Evolutionary conservation across 768 basidiomycete genomes (phyloP).

Genomic region (Suillus subalutaceus): DNA sequence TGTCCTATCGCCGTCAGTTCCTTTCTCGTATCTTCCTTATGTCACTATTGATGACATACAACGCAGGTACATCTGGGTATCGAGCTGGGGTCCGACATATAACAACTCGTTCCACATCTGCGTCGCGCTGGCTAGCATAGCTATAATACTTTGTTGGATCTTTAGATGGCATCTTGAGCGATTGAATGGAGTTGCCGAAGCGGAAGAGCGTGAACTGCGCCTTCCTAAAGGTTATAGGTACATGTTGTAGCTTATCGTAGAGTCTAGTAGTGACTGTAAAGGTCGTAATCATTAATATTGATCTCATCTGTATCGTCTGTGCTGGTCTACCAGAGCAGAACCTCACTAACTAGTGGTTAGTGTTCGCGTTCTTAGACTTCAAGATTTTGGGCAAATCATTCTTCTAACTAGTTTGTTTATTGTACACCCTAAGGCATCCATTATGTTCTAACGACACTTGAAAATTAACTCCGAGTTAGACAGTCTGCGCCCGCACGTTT

Average conservation of each 20-base stretch:
- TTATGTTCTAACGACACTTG: no score
- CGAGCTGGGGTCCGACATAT: constrained; percentile 68
- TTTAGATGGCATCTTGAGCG: constrained; percentile 44
- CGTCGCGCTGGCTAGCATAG: constrained; percentile 53
- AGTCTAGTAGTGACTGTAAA: background rate
- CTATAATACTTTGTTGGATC: constrained; percentile 23
- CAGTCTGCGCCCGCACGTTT: no score
- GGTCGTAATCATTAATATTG: background rate
- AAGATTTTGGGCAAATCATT: no score
- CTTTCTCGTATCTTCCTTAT: constrained; percentile 9
- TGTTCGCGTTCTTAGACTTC: no score
- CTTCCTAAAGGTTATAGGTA: constrained; percentile 45
- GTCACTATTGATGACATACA: constrained; percentile 1
- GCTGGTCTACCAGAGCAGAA: background rate
- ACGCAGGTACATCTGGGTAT: constrained; percentile 62
- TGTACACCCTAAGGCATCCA: no score
- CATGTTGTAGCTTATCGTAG: constrained; percentile 33
- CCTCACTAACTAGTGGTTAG: no score
- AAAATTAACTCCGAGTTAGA: no score
- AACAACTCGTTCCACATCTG: constrained; percentile 69
- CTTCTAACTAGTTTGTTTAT: no score
- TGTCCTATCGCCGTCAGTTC: constrained; percentile 12
- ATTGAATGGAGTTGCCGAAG: constrained; percentile 41
- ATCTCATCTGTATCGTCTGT: background rate
- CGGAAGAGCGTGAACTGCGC: constrained; percentile 37